A percentile compares a stretch with the other conserved stretches of the same genome.
Evolutionary conservation across 2,329 filamentous ascomycete species (phyloP).

Genomic region (Ascosphaera acerosa): DNA sequence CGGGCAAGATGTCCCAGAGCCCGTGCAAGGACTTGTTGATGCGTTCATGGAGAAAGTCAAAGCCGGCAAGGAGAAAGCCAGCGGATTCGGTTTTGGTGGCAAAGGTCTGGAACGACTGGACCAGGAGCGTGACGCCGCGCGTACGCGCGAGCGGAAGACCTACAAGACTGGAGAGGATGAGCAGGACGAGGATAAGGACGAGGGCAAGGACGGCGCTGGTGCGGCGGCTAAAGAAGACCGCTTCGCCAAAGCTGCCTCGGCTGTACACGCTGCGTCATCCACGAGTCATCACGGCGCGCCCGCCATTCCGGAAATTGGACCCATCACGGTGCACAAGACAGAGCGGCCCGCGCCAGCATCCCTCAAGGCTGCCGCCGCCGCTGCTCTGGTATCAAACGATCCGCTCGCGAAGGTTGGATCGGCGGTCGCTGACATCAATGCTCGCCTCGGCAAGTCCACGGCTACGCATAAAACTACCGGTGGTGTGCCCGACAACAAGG

Average conservation of each 20-base stretch:
- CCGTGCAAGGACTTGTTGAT: conserved; percentile 32
- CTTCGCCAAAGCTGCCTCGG: conserved; percentile 33
- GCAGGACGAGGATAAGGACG: conserved; percentile 42
- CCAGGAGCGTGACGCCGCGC: conserved; percentile 67
- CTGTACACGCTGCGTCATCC: conserved; percentile 37
- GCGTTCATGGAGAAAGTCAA: conserved; percentile 77
- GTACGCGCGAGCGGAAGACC: conserved; percentile 62
- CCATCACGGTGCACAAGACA: conserved; percentile 47
- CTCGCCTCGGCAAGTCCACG: conserved; percentile 65
- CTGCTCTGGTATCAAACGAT: too few species aligned
- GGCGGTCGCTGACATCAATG: conserved; percentile 79
- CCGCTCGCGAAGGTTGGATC: conserved; percentile 66
- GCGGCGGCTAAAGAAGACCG: conserved; percentile 27
- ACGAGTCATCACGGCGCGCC: conserved; percentile 10
- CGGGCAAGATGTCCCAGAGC: conserved; percentile 55
- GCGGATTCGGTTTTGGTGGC: conserved; percentile 68
- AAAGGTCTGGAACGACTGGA: conserved; percentile 84
- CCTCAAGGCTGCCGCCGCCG: conserved; percentile 9
- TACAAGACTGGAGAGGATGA: conserved; percentile 77
- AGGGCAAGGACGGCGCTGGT: conserved; percentile 43
- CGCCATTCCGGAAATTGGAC: too few species aligned
- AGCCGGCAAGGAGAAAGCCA: conserved; percentile 66
- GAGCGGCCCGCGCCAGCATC: conserved; percentile 27
- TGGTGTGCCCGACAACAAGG: conserved; percentile 92
- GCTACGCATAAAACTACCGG: too few species aligned